phyloP scores from a whole-genome alignment of 768 basidiomycete genomes.

The Phanerochaete carnosa region DNA sequence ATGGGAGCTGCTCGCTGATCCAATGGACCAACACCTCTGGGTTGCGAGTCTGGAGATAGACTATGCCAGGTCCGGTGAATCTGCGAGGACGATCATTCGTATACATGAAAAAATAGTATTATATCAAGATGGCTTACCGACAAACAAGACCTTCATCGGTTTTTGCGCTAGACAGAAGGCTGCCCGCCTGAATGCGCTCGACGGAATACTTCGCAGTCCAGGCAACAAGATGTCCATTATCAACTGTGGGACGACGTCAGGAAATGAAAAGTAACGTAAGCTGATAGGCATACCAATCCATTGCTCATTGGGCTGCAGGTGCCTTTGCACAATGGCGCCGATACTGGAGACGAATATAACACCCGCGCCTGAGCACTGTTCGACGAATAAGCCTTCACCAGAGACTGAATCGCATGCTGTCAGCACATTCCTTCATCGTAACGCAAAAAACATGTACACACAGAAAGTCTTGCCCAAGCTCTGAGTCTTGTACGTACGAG shows the following conservation, averaged over 20 bases:
- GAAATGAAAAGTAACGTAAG: not conserved
- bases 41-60: constrained; percentile 33
- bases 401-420: constrained; percentile 22
- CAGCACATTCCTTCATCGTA: not conserved
- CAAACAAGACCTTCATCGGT: constrained; percentile 33
- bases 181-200: constrained; percentile 29
- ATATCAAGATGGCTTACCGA: constrained; percentile 16
- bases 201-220: constrained; percentile 32
- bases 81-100: constrained; percentile 7
- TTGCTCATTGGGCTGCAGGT: constrained; percentile 27
- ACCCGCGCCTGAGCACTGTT: constrained; percentile 23
- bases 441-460: constrained; percentile 13
- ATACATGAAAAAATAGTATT: not conserved
- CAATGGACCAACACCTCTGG: constrained; percentile 26
- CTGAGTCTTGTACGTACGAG: constrained; percentile 24
- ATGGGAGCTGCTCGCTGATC: constrained; percentile 28
- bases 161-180: constrained; percentile 25
- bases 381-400: constrained; percentile 30
- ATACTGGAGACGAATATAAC: constrained; percentile 30
- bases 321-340: constrained; percentile 28
- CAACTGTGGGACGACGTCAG: constrained; percentile 14
- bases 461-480: constrained; percentile 28
- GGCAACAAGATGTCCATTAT: constrained; percentile 34
- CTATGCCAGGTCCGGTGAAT: constrained; percentile 31
- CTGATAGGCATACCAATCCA: constrained; percentile 25